These are phyloP conservation scores for Suhomyces bokatorum DNA, from an alignment of 1,139 yeast genomes.

Conservation along the genomic window DNA sequence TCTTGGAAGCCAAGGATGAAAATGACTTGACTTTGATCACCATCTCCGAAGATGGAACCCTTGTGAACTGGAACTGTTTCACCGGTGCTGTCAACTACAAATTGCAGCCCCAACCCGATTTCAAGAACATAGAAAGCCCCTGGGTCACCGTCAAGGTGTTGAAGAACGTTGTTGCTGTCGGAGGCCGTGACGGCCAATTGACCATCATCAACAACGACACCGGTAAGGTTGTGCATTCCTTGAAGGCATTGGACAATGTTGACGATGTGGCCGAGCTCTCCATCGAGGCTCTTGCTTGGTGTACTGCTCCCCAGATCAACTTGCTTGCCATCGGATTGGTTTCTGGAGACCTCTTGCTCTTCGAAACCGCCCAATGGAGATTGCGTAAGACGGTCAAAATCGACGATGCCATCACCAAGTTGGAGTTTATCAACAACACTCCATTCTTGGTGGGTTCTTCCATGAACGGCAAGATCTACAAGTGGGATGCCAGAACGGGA, in stretches of 20 bases:
- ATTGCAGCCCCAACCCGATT: slow-evolving; percentile 58
- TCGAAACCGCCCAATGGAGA: slow-evolving; percentile 86
- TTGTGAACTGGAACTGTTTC: slow-evolving; percentile 88
- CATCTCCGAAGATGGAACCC: slow-evolving; percentile 82
- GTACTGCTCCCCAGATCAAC: slow-evolving; percentile 55
- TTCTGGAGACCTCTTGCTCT: slow-evolving; percentile 78
- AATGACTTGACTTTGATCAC: slow-evolving; percentile 69
- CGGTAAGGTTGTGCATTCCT: slow-evolving; percentile 69
- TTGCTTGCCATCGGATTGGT: slow-evolving; percentile 84
- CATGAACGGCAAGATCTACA: slow-evolving; percentile 82
- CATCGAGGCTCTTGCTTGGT: slow-evolving; percentile 86
- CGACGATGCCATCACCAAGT: slow-evolving; percentile 81
- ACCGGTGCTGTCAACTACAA: slow-evolving; percentile 69
- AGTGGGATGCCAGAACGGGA: slow-evolving; percentile 90
- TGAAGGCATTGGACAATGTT: slow-evolving; percentile 60
- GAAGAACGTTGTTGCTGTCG: slow-evolving; percentile 61
- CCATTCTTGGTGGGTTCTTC: slow-evolving; percentile 69
- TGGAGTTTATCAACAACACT: slow-evolving; percentile 59
- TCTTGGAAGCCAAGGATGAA: slow-evolving; percentile 62
- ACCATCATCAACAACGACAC: slow-evolving; percentile 71
- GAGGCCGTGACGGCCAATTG: slow-evolving; percentile 84
- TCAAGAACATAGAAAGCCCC: slow-evolving; percentile 74
- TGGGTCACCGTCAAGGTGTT: slow-evolving; percentile 72
- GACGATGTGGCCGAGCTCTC: slow-evolving; percentile 75
- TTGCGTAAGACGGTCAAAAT: slow-evolving; percentile 69